phyloP scores from a whole-genome alignment of 768 basidiomycete genomes.

The Royoungia palumana region DNA sequence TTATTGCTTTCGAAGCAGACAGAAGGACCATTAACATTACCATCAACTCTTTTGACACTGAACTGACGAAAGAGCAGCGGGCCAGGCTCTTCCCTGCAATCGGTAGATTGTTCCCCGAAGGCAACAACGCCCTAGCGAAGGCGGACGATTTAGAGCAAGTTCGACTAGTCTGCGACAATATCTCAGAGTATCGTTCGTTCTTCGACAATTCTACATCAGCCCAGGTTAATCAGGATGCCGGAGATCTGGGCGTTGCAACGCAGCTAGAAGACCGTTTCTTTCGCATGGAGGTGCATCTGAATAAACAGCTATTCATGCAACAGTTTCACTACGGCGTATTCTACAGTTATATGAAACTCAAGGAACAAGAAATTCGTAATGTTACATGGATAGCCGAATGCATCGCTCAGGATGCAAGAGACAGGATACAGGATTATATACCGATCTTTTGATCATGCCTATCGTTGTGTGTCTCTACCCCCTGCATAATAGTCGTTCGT shows the following conservation, averaged over 20 bases:
- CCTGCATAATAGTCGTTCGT: too few species aligned
- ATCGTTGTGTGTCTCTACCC: background rate
- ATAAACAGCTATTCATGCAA: constrained; percentile 93
- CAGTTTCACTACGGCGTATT: constrained; percentile 96
- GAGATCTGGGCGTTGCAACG: constrained; percentile 50
- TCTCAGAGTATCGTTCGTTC: constrained; percentile 93
- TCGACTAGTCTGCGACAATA: constrained; percentile 77
- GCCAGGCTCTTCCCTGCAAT: constrained; percentile 92
- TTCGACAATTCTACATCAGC: constrained; percentile 56
- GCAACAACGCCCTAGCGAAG: constrained; percentile 89
- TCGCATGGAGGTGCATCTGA: constrained; percentile 86
- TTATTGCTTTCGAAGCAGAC: constrained; percentile 96
- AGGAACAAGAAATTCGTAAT: constrained; percentile 26
- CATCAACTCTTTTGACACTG: constrained; percentile 97
- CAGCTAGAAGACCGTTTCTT: constrained; percentile 95
- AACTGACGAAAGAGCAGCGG: constrained; percentile 91
- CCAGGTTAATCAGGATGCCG: constrained; percentile 35
- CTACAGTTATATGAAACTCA: constrained; percentile 88
- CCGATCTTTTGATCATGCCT: constrained; percentile 65
- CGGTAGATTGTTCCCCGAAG: constrained; percentile 82
- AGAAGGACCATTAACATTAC: constrained; percentile 97
- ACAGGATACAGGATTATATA: constrained; percentile 94
- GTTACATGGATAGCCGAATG: constrained; percentile 63
- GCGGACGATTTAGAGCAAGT: constrained; percentile 97
- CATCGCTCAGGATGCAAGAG: constrained; percentile 94